A percentile compares a stretch with the other conserved stretches of the same genome.
Evolutionary conservation across 306 rosid genomes (phyloP).

Genomic region (Sesbania bispinosa): DNA sequence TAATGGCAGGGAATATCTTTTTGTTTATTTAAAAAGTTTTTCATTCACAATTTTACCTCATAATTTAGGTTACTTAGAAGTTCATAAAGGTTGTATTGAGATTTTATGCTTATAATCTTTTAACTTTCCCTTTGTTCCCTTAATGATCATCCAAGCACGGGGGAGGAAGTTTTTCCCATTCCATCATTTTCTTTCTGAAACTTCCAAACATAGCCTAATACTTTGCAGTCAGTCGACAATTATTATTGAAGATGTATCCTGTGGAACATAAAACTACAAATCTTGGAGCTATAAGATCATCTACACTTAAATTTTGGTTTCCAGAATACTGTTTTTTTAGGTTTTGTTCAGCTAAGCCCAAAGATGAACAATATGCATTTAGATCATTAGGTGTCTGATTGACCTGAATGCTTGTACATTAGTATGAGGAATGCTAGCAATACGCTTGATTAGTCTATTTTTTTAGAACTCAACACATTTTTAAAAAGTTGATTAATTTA

Average conservation of each 20-base stretch:
- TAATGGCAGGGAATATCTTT: neutral
- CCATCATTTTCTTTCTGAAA: neutral
- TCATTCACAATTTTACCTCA: neutral
- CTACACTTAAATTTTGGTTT: neutral
- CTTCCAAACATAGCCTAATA: neutral
- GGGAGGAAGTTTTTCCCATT: neutral
- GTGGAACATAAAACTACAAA: neutral
- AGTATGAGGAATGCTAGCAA: too few relatives aligned
- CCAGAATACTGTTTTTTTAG: neutral
- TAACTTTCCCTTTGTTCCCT: slow-evolving; percentile 1
- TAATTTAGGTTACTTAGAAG: neutral
- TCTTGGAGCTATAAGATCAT: neutral
- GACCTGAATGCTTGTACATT: neutral
- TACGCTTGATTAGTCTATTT: too few relatives aligned
- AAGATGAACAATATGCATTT: neutral
- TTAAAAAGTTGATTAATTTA: too few relatives aligned
- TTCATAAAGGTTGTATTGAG: neutral
- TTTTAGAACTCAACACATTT: too few relatives aligned
- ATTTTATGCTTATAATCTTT: neutral
- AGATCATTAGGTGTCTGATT: neutral
- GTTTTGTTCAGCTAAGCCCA: slow-evolving; percentile 2
- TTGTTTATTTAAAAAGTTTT: neutral
- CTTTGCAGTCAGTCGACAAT: neutral
- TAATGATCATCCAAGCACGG: slow-evolving; percentile 1
- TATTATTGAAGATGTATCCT: neutral